Evolutionary conservation across 2,329 filamentous ascomycete genomes (phyloP).

Genomic region (Raffaelea ambrosiae): DNA sequence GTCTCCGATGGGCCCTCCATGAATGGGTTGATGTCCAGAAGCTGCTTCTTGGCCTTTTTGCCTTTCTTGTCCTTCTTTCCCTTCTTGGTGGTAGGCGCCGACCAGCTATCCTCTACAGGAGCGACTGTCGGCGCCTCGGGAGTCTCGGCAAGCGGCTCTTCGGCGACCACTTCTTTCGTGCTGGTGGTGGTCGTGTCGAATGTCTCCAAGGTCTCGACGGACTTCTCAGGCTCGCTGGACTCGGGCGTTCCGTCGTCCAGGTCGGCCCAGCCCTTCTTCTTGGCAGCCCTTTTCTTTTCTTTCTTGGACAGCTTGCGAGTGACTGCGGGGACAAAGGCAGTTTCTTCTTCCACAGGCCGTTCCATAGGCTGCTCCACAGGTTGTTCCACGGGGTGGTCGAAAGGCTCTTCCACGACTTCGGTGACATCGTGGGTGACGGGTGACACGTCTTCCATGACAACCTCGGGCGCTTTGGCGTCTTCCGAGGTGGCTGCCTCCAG

Average conservation of each 20-base stretch:
- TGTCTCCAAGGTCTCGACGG: neutral
- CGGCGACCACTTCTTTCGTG: neutral
- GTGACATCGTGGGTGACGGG: too few species aligned
- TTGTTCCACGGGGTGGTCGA: too few species aligned
- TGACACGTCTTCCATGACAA: too few species aligned
- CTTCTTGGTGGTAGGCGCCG: slow-evolving; percentile 3
- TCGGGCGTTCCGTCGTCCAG: too few species aligned
- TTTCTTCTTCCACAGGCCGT: neutral
- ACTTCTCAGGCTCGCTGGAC: neutral
- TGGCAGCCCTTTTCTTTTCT: slow-evolving; percentile 18
- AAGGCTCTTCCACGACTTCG: too few species aligned
- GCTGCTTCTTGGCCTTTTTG: slow-evolving; percentile 2
- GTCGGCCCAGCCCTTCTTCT: slow-evolving; percentile 1
- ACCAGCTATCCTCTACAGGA: neutral
- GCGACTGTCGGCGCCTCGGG: neutral
- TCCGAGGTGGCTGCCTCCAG: too few species aligned
- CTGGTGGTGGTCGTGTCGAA: neutral
- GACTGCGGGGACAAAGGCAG: neutral
- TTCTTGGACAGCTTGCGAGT: slow-evolving; percentile 6
- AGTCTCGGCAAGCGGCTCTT: neutral
- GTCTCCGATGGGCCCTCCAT: too few species aligned
- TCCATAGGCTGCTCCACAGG: too few species aligned
- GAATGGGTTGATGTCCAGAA: too few species aligned
- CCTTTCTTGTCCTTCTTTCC: slow-evolving; percentile 18
- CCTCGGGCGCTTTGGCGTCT: too few species aligned